These are phyloP conservation scores for Ceratopteris richardii DNA, from an alignment of 75 land plant species.

Conservation along the genomic window DNA sequence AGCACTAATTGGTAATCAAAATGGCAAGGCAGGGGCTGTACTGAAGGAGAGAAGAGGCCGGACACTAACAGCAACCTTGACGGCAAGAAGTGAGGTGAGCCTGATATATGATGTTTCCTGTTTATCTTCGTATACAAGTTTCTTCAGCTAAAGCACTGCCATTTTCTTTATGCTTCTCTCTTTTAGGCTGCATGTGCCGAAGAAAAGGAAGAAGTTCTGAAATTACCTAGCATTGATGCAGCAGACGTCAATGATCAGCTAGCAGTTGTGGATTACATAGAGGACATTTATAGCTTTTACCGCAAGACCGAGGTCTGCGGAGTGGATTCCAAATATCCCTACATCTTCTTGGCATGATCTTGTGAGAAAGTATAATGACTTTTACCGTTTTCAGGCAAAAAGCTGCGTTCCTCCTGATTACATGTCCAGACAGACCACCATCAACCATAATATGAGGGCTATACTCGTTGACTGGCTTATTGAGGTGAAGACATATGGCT, in stretches of 20 bases:
- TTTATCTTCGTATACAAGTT: background rate
- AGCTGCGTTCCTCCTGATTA: slow-evolving; percentile 54
- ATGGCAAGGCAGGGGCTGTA: background rate
- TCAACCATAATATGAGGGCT: slow-evolving; percentile 76
- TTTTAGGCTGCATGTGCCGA: slow-evolving; percentile 3
- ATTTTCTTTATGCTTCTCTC: background rate
- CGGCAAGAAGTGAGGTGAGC: slow-evolving; percentile 25
- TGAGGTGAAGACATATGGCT: slow-evolving; percentile 32
- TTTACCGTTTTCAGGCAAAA: slow-evolving; percentile 7
- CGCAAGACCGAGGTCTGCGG: slow-evolving; percentile 27
- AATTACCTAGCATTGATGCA: slow-evolving; percentile 38
- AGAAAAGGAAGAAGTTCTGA: background rate
- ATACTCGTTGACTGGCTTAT: slow-evolving; percentile 85
- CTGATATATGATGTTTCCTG: background rate
- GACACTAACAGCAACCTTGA: slow-evolving; percentile 20
- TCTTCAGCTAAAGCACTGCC: background rate
- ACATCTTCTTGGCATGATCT: background rate
- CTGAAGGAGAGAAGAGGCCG: slow-evolving; percentile 13
- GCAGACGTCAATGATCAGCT: slow-evolving; percentile 27
- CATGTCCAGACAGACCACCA: slow-evolving; percentile 57
- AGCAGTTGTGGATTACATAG: slow-evolving; percentile 35
- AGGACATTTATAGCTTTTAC: slow-evolving; percentile 39
- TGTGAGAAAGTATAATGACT: background rate
- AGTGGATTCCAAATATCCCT: background rate
- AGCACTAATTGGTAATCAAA: background rate